Base-by-base conservation (phyloP, 148 eudicot genomes). In the Amaranthus palmeri region DNA sequence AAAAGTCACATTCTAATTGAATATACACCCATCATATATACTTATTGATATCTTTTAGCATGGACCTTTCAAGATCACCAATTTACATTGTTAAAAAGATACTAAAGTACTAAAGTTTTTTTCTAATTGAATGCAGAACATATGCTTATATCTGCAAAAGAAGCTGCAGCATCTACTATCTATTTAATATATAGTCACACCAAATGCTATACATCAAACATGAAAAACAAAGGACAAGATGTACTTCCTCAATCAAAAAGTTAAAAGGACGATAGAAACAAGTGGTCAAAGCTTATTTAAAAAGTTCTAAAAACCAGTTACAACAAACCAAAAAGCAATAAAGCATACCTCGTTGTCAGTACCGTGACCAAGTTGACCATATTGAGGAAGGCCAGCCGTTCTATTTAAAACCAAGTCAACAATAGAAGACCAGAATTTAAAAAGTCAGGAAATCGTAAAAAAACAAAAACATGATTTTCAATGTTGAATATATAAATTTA, bases 311-410 rank as follows among this genome's bases (percentile, higher is more conserved):
- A 45, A 46, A 45, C 51, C 13, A 47, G 36, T 25, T 25, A 65
- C 2, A 18, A 3, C 52, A 46, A 47, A 8, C 69, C 18, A 47
- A 14, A 4, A 49, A 17, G 7, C 47, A 58, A 13, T 18, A 63
- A 14, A 79, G 11, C 41, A 41, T 82, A 92, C 99, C 99, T 96
- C 99, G 66, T 96, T 96, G 78, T 96, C 87, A 40, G 99, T 88
- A 65, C 97, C 97, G 83, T 96, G 99, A 65, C 99, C 99, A 82
- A 96, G 99, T 75, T 96, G 99, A 73, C 99, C 99, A 74, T 87
- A 96, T 67, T 92, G 99, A 64, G 99, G 99, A 76, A 92, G 97
- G 74, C 99, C 99, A 84, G 97, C 97, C 65, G 97, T 88, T 75
- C 99, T 95, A 71, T 48, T 51, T 57, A 77, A 36, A 67, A 64